Percentiles rank a stretch among this genome's conserved stretches.
phyloP scores from a whole-genome alignment of 2,329 filamentous ascomycete genomes.

The Fusarium euwallaceae region DNA sequence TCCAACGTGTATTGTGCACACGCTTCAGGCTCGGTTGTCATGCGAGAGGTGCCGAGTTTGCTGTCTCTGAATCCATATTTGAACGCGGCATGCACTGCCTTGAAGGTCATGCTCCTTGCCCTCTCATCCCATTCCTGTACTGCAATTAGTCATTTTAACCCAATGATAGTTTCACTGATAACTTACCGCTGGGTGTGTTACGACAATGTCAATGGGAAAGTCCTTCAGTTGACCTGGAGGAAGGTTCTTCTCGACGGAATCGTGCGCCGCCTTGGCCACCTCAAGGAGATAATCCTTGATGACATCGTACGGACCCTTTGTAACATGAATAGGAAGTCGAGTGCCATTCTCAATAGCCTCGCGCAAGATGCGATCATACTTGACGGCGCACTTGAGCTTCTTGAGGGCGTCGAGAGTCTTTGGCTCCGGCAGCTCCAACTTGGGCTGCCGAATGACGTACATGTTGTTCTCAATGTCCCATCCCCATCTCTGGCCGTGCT shows the following conservation, averaged over 20 bases:
- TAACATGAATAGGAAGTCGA: slow-evolving; percentile 19
- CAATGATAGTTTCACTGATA: fast-evolving
- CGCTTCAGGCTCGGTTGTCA: slow-evolving; percentile 26
- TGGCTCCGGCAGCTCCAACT: slow-evolving; percentile 22
- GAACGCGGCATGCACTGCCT: slow-evolving; percentile 25
- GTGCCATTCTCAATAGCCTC: neutral
- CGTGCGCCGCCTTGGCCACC: slow-evolving; percentile 9
- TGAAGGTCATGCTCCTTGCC: slow-evolving; percentile 24
- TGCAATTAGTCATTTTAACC: neutral
- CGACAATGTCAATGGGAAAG: slow-evolving; percentile 27
- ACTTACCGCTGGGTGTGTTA: slow-evolving; percentile 28
- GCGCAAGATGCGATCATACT: neutral
- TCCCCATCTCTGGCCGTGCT: slow-evolving; percentile 17
- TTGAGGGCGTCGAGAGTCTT: slow-evolving; percentile 10
- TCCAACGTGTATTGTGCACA: slow-evolving; percentile 29
- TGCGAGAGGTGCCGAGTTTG: neutral
- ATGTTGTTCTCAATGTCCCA: slow-evolving; percentile 24
- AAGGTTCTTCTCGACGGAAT: slow-evolving; percentile 13
- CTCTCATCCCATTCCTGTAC: slow-evolving; percentile 25
- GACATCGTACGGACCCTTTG: slow-evolving; percentile 23
- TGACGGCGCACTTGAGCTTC: slow-evolving; percentile 18
- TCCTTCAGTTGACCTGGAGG: neutral
- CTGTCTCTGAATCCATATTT: slow-evolving; percentile 10
- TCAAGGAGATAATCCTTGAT: slow-evolving; percentile 23
- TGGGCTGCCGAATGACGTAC: slow-evolving; percentile 28